Conservation (phyloP, 352 stramenopile genomes). For the Phytophthora nicotianae region DNA sequence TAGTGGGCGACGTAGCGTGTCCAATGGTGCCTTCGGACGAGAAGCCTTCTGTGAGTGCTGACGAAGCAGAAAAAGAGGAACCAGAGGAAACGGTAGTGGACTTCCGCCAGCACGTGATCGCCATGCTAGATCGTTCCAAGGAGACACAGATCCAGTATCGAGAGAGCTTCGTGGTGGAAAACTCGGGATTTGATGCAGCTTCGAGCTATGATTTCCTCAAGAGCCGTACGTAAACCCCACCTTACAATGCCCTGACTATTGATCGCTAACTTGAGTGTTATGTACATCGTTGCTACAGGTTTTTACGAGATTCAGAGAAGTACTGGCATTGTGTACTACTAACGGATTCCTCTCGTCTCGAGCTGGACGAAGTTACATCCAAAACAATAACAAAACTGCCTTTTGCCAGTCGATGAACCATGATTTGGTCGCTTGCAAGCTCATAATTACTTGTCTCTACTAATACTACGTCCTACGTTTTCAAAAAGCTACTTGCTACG, state of each 20-base stretch:
- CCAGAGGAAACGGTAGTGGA: slow-evolving; percentile 35
- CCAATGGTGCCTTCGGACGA: slow-evolving; percentile 45
- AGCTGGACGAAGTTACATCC: slow-evolving; percentile 15
- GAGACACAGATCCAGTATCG: slow-evolving; percentile 47
- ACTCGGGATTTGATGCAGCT: slow-evolving; percentile 62
- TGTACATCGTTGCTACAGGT: slow-evolving; percentile 15
- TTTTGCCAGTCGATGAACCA: slow-evolving; percentile 32
- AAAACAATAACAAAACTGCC: slow-evolving; percentile 22
- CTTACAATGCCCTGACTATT: not conserved
- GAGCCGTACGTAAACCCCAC: slow-evolving; percentile 45
- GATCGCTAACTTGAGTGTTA: slow-evolving; percentile 1
- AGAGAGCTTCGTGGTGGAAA: slow-evolving; percentile 50
- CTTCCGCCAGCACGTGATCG: slow-evolving; percentile 58
- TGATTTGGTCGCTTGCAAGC: slow-evolving; percentile 8
- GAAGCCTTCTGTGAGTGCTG: slow-evolving; percentile 6
- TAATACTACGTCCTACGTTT: slow-evolving; percentile 10
- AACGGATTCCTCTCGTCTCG: slow-evolving; percentile 15
- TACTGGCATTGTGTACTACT: slow-evolving; percentile 38
- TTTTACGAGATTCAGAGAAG: slow-evolving; percentile 37
- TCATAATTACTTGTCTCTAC: slow-evolving; percentile 21
- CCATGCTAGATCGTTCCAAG: slow-evolving; percentile 60
- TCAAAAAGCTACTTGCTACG: slow-evolving; percentile 29
- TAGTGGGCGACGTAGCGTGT: slow-evolving; percentile 66
- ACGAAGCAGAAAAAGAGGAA: not conserved
- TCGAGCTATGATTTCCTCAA: slow-evolving; percentile 76